Evolutionary conservation across 345 rosid species (phyloP), one percentile per base, ranked within the genome.

Genomic region (Citrus trifoliata): DNA sequence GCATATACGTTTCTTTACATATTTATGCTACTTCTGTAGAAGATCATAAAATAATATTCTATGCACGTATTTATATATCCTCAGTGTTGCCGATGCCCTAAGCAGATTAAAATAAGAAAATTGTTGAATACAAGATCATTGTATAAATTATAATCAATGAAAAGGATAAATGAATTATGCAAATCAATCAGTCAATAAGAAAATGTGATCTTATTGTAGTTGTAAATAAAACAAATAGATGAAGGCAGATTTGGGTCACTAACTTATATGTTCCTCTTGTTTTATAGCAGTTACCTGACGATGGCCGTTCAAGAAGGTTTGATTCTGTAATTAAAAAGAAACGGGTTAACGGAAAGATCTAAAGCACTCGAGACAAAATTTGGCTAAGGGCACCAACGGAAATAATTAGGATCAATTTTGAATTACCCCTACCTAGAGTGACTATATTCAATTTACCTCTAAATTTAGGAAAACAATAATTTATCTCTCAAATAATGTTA

Each of bases 281-380:
- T 61, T 42, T 72, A 21, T 72, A 6, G 4, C 18, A 21, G 46
- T n/a, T 56, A 51, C n/a, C 53, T 2, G 38, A 71, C 30, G 42
- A 48, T 53, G 64, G 75, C 75, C 65, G 75, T 19, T 55, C 65
- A 72, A 56, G 25, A n/a, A 27, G 42, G 25, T 65, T 66, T 9
- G 70, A 55, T 21, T 21, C 9, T 7, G n/a, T 5, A 6, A 21
- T 1, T 21, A 33, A 40, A 32, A 30, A 19, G 16, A 28, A 28
- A 19, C 18, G 19, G 18, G 4, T 2, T 64, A 64, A 18, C 33
- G 10, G 56, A 25, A 32, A 72, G 18, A 72, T 56, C 64, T n/a
- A 2, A 22, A 72, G 13, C 46, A 32, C 30, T 72, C 48, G 1
- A 21, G 75, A 72, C 64, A 72, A 72, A 40, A 30, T 28, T 32